phyloP scores from a whole-genome alignment of 2,329 filamentous ascomycete genomes.

The Pseudophaeomoniella oleicola region DNA sequence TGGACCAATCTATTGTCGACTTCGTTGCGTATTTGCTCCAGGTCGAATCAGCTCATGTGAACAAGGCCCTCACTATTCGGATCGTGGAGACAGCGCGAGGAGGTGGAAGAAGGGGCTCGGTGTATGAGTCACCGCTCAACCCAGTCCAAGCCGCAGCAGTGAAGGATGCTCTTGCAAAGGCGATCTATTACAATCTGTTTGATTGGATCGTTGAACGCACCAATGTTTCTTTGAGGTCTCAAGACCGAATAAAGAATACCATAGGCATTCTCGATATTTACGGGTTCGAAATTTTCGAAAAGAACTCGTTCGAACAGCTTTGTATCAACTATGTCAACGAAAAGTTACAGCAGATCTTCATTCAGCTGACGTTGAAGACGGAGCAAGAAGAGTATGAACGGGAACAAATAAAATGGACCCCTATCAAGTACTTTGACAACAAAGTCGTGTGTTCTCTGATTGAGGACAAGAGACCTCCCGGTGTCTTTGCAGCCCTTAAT shows the following conservation, averaged over 20 bases:
- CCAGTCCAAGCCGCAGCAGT: constrained; percentile 73
- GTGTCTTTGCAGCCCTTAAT: constrained; percentile 90
- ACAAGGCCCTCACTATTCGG: constrained; percentile 78
- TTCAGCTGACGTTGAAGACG: constrained; percentile 87
- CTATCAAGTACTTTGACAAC: constrained; percentile 99
- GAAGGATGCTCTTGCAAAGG: constrained; percentile 81
- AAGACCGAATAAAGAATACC: constrained; percentile 60
- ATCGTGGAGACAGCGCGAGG: constrained; percentile 61
- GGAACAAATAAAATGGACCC: constrained; percentile 96
- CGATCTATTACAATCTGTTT: constrained; percentile 94
- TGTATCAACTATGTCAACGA: constrained; percentile 99
- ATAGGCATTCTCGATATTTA: constrained; percentile 98
- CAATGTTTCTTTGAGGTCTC: constrained; percentile 73
- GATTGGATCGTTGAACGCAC: constrained; percentile 95
- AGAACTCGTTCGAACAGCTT: constrained; percentile 96
- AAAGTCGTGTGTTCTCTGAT: constrained; percentile 97
- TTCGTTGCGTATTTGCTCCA: constrained; percentile 91
- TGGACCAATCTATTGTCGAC: constrained; percentile 80
- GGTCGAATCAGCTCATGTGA: constrained; percentile 63
- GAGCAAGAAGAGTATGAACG: constrained; percentile 95
- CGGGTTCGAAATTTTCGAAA: constrained; percentile 97
- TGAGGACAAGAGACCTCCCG: constrained; percentile 76
- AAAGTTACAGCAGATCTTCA: constrained; percentile 98
- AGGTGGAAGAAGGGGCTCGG: constrained; percentile 45
- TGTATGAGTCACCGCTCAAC: constrained; percentile 69